Percentiles rank a stretch among this genome's conserved stretches.
Evolutionary conservation across 805 yeast species (phyloP).

Genomic region (Hanseniaspora pseudoguilliermondii): DNA sequence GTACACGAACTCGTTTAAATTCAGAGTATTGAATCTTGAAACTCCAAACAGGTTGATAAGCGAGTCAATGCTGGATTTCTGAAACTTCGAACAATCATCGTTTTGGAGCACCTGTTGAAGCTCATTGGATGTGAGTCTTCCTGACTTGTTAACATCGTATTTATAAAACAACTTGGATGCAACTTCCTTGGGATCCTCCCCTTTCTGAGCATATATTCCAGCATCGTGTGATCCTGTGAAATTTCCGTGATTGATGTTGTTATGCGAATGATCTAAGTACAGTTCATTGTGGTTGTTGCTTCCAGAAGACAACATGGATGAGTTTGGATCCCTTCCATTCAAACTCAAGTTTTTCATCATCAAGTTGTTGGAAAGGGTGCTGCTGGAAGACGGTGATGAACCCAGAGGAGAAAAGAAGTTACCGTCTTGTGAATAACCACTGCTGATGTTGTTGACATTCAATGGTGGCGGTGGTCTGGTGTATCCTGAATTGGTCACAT

Average conservation of each 20-base stretch:
- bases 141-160: constrained; percentile 24
- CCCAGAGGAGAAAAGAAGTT: not conserved
- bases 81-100: constrained; percentile 26
- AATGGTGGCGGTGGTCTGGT: constrained; percentile 8
- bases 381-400: constrained; percentile 1
- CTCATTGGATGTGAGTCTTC: constrained; percentile 26
- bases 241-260: not conserved
- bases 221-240: not conserved
- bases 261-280: not conserved
- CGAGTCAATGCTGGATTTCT: constrained; percentile 27
- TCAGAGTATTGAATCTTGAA: constrained; percentile 26
- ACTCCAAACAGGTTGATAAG: constrained; percentile 28
- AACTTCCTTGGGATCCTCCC: constrained; percentile 20
- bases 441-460: not conserved
- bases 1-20: constrained; percentile 25
- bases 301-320: constrained; percentile 13
- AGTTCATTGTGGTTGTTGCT: not conserved
- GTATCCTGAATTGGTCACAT: constrained; percentile 5
- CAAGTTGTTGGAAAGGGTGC: not conserved
- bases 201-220: constrained; percentile 13
- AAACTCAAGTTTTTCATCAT: not conserved
- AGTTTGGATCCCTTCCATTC: not conserved
- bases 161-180: constrained; percentile 25
- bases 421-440: not conserved
- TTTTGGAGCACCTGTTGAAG: constrained; percentile 27